Evolutionary conservation across 345 rosid species (phyloP).

Genomic region (Rhodamnia rubescens): DNA sequence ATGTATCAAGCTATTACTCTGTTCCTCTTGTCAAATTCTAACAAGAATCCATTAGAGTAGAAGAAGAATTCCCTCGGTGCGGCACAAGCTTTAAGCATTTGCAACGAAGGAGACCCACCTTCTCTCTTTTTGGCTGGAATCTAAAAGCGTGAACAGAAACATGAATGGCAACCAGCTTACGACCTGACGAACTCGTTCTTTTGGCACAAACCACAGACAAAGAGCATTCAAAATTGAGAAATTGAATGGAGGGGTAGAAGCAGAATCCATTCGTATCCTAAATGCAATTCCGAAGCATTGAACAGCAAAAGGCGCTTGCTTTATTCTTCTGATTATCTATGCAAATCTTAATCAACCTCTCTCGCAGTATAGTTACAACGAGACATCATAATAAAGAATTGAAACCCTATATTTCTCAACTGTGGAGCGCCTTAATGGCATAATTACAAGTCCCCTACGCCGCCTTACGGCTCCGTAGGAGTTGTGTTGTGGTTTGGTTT

Average conservation of each 20-base stretch:
- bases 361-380: background rate
- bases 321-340: constrained; percentile 24
- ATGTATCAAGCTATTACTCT: too few relatives aligned
- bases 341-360: constrained; percentile 1
- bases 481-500: constrained; percentile 7
- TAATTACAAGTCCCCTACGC: constrained; percentile 43
- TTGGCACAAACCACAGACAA: background rate
- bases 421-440: constrained; percentile 12
- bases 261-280: background rate
- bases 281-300: background rate
- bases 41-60: too few relatives aligned
- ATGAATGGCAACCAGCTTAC: background rate
- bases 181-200: background rate
- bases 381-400: constrained; percentile 1
- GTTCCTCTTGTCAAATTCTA: too few relatives aligned
- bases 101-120: too few relatives aligned
- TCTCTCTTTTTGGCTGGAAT: too few relatives aligned
- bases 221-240: background rate
- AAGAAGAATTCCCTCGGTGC: too few relatives aligned
- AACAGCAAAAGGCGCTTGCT: constrained; percentile 16
- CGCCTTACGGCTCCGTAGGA: constrained; percentile 53
- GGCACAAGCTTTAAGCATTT: too few relatives aligned
- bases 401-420: constrained; percentile 1
- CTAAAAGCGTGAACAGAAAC: background rate
- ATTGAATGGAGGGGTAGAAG: background rate